Evolutionary conservation across 2,329 filamentous ascomycete species (phyloP).

Genomic region (Davidsoniella eucalypti): DNA sequence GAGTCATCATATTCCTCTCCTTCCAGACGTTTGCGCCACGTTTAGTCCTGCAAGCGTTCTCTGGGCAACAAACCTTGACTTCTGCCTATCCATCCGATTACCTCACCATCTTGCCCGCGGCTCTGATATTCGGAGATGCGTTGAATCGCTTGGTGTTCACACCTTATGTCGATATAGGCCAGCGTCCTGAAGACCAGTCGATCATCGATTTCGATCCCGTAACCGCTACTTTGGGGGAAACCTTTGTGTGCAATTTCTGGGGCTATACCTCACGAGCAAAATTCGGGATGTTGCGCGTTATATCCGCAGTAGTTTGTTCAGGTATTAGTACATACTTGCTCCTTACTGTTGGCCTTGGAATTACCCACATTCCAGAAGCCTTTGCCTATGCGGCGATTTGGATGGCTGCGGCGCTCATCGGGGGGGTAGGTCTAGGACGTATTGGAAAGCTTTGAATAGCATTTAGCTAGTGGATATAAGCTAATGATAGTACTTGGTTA

Average conservation of each 20-base stretch:
- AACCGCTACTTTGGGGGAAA: constrained; percentile 50
- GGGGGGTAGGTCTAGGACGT: constrained; percentile 37
- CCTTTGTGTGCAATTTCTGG: constrained; percentile 56
- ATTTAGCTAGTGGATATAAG: no score
- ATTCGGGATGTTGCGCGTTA: constrained; percentile 48
- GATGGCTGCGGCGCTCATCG: constrained; percentile 46
- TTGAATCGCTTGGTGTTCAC: constrained; percentile 65
- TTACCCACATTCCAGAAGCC: constrained; percentile 55
- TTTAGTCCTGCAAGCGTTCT: constrained; percentile 60
- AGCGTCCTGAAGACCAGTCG: constrained; percentile 31
- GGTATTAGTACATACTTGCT: constrained; percentile 45
- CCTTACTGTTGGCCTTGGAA: constrained; percentile 48
- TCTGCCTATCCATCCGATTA: constrained; percentile 49
- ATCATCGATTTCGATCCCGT: constrained; percentile 43
- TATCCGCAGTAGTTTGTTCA: constrained; percentile 39
- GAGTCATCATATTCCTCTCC: constrained; percentile 51
- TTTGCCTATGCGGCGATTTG: constrained; percentile 58
- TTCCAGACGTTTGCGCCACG: constrained; percentile 54
- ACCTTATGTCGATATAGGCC: constrained; percentile 40
- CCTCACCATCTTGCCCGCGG: constrained; percentile 42
- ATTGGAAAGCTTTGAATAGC: constrained; percentile 25
- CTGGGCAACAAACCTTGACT: constrained; percentile 51
- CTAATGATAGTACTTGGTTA: no score
- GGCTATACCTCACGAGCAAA: constrained; percentile 47
- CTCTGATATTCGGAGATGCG: constrained; percentile 46